Evolutionary conservation across 805 yeast genomes (phyloP).

Genomic region (Naumovozyma baii): DNA sequence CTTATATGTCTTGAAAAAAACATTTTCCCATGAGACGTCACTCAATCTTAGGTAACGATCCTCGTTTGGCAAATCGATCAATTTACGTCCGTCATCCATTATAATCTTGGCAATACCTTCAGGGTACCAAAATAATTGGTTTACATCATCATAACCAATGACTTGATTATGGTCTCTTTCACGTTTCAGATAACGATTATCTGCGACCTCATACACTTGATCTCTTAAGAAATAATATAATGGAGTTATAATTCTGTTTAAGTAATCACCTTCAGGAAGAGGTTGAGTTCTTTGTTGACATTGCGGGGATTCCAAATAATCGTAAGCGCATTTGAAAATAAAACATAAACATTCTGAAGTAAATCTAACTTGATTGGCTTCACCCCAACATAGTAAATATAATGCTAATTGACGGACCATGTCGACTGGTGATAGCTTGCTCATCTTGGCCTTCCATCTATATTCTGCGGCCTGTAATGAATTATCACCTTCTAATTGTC

Average conservation of each 20-base stretch:
- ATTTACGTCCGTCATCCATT: constrained; percentile 81
- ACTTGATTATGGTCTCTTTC: constrained; percentile 74
- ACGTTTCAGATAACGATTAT: constrained; percentile 74
- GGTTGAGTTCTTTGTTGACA: constrained; percentile 80
- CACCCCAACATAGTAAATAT: constrained; percentile 79
- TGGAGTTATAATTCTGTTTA: constrained; percentile 88
- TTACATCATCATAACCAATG: constrained; percentile 94
- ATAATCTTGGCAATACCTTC: constrained; percentile 92
- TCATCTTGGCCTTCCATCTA: constrained; percentile 65
- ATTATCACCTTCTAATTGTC: constrained; percentile 70
- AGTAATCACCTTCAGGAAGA: constrained; percentile 77
- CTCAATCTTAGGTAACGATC: constrained; percentile 84
- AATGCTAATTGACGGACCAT: constrained; percentile 59
- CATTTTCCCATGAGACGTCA: constrained; percentile 84
- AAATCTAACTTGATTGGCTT: constrained; percentile 75
- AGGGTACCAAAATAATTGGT: constrained; percentile 98
- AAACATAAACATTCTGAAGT: constrained; percentile 87
- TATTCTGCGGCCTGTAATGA: constrained; percentile 82
- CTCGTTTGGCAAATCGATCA: constrained; percentile 79
- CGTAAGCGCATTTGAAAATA: constrained; percentile 79
- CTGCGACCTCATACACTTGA: constrained; percentile 71
- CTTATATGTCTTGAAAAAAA: constrained; percentile 89
- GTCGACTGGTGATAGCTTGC: constrained; percentile 41
- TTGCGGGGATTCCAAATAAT: constrained; percentile 76
- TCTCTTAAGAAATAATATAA: constrained; percentile 68